Conservation (phyloP, 257 asterid genomes). For the Solanum virginianum region DNA sequence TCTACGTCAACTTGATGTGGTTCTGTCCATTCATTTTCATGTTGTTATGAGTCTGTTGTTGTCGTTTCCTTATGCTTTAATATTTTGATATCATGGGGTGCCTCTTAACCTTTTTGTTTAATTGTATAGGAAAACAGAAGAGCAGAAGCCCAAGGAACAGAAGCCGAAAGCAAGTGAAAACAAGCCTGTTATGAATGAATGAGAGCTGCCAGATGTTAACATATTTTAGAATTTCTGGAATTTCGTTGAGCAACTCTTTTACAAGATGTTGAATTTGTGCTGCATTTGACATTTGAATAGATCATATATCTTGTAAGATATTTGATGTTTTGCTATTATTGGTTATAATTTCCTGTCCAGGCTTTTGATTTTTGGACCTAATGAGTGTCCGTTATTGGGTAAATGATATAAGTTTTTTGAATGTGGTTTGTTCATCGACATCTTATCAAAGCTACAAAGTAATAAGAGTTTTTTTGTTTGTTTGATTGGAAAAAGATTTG, state of each 20-base stretch:
- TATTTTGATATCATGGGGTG: neutral
- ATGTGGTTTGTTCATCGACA: too few relatives aligned
- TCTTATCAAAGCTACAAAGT: too few relatives aligned
- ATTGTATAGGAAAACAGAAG: conserved; percentile 73
- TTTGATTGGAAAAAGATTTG: neutral
- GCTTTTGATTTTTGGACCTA: neutral
- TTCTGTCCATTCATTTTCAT: neutral
- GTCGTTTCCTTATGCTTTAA: neutral
- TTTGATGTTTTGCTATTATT: neutral
- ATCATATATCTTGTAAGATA: neutral
- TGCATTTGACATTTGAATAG: neutral
- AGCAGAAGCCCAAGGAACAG: conserved; percentile 94
- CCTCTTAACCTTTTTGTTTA: neutral
- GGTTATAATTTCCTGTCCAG: neutral
- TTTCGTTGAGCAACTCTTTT: neutral
- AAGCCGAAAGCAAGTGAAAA: conserved; percentile 89
- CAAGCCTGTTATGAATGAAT: conserved; percentile 90
- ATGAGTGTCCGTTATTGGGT: neutral
- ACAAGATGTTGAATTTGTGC: neutral
- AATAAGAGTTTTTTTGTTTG: too few relatives aligned
- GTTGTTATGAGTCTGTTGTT: neutral
- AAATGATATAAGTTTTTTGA: too few relatives aligned
- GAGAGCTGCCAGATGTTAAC: conserved; percentile 2
- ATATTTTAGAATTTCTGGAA: neutral
- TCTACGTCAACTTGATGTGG: neutral